These are phyloP conservation scores for Amaranthus cruentus DNA, from an alignment of 148 eudicot genomes.

Conservation along the genomic window DNA sequence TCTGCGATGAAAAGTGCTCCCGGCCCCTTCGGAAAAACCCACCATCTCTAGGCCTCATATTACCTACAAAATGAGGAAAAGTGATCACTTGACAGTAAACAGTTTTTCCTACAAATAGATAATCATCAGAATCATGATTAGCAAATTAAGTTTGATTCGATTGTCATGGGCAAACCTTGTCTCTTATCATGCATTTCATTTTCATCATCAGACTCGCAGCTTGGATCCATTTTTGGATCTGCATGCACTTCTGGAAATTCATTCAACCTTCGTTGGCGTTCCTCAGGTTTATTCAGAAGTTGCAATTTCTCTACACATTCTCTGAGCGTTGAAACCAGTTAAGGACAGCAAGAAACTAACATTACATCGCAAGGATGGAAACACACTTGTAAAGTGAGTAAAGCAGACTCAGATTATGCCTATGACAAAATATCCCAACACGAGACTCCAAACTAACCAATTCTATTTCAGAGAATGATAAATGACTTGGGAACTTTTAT, in stretches of 20 bases:
- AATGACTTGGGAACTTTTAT: not conserved
- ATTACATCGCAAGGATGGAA: not conserved
- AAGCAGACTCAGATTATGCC: not conserved
- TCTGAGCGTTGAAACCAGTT: conserved; percentile 73
- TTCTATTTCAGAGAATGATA: not conserved
- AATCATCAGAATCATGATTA: not conserved
- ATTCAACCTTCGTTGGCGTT: conserved; percentile 83
- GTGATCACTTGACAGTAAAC: not conserved
- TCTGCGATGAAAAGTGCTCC: conserved; percentile 57
- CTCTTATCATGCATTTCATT: conserved; percentile 51
- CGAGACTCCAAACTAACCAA: not conserved
- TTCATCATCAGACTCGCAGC: conserved; percentile 68
- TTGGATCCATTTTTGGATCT: conserved; percentile 98
- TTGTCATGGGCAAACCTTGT: conserved; percentile 44
- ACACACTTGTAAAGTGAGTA: not conserved
- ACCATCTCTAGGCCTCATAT: conserved; percentile 41
- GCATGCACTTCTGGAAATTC: conserved; percentile 83
- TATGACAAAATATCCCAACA: not conserved
- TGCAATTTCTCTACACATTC: conserved; percentile 91
- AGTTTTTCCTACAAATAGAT: not conserved
- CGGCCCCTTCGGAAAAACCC: conserved; percentile 52
- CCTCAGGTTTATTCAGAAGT: conserved; percentile 89
- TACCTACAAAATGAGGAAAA: conserved; percentile 40
- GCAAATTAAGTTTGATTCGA: conserved; percentile 5
- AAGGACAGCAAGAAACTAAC: conserved; percentile 43